Base-by-base conservation (phyloP, 352 stramenopile genomes). In the Peronospora farinosa region DNA sequence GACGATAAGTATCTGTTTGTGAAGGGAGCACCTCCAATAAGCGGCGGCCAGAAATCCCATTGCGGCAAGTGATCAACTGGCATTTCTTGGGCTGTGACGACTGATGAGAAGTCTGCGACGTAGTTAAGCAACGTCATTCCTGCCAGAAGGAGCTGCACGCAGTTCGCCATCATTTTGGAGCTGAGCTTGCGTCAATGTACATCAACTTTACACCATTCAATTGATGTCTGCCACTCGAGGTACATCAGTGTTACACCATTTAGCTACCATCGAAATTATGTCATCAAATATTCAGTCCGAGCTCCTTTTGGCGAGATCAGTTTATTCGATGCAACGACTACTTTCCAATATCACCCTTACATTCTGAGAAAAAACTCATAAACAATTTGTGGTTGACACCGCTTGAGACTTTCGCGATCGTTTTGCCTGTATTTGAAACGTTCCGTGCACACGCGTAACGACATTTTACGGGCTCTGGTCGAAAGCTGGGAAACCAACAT, bases 41-140 rank as follows among this genome's bases (percentile, higher is more conserved):
- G 64, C 40, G 73, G 70, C 11, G 70, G 68, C 76, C 77, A 90
- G 51, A 65, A 87, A 47, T 90, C 74, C 79, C 79, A 90, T 46
- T 61, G 74, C n/a, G 47, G 43, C n/a, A 64, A 31, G 19, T 61
- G 13, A 13, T 56, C 40, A 21, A 44, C 46, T 7, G 44, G 4
- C 17, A 41, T 23, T 15, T 37, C 32, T 11, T 48, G 32, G 28
- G 36, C 40, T 45, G 31, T 32, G 5, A 15, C 19, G 11, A 31
- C 19, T 10, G 38, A 21, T 12, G 25, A 2, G 12, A 16, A 38
- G 33, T 19, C 13, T 19, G n/a, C 12, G 33, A 38, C 1, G 33
- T 9, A 38, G 33, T 13, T 5, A 5, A 38, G 33, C 33, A 38
- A 5, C n/a, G 33, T 13, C 33, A 13, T 38, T 19, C 1, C n/a